Evolutionary conservation across 768 basidiomycete genomes (phyloP).

Genomic region (Boletus edulis): DNA sequence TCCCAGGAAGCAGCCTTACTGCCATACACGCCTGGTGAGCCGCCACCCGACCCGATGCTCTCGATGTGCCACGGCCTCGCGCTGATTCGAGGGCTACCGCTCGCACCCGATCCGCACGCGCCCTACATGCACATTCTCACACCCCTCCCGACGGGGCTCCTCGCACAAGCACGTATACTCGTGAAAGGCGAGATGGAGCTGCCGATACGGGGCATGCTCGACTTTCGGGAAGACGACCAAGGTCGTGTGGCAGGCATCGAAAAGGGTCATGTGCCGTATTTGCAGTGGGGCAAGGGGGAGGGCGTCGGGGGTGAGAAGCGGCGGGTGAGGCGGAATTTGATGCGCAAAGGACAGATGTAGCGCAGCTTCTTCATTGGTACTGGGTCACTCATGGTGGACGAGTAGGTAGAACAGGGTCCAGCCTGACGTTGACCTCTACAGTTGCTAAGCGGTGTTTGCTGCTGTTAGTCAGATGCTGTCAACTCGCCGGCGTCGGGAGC

Average conservation of each 20-base stretch:
- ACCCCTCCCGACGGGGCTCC: constrained; percentile 53
- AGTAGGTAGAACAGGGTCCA: too few species aligned
- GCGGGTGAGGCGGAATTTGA: constrained; percentile 80
- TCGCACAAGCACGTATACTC: constrained; percentile 39
- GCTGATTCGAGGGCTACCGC: constrained; percentile 55
- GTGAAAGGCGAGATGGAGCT: constrained; percentile 90
- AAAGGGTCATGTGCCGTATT: constrained; percentile 64
- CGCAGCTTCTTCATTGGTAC: too few species aligned
- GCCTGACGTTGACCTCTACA: too few species aligned
- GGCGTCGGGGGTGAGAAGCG: constrained; percentile 72
- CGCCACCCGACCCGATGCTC: constrained; percentile 52
- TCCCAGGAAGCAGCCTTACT: constrained; percentile 22
- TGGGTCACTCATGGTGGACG: too few species aligned
- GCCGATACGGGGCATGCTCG: constrained; percentile 85
- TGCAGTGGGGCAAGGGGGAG: constrained; percentile 72
- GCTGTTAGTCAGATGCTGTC: too few species aligned
- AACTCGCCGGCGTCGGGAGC: too few species aligned
- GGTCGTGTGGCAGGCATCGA: constrained; percentile 48
- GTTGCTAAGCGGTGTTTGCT: too few species aligned
- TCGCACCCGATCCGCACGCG: constrained; percentile 28
- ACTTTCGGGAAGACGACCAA: constrained; percentile 47
- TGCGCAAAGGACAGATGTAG: constrained; percentile 76
- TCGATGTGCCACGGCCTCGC: constrained; percentile 77
- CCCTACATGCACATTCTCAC: constrained; percentile 71
- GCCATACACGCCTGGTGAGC: constrained; percentile 57